Evolutionary conservation across 768 basidiomycete genomes (phyloP), one percentile per base, ranked within the genome.

Genomic region (Lactifluus rugatus): DNA sequence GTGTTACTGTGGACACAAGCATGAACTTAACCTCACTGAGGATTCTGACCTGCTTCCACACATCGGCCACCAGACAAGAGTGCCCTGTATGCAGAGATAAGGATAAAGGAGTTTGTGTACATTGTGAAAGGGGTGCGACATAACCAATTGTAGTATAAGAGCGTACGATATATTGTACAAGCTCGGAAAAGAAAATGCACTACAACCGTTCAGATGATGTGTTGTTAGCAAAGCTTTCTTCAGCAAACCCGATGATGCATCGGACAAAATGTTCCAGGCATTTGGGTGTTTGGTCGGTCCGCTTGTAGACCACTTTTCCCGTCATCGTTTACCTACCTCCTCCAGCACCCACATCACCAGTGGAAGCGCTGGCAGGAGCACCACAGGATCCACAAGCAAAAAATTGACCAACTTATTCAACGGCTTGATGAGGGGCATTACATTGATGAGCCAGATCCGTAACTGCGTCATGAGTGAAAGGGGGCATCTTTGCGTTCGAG

Each of bases 341-440:
- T 52, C 31, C 65, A 93, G 89, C 78, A 91, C 69, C 81, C 89
- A 2, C 87, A 91, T 67, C 90, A 93, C 73, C 90, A 90, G 2
- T 93, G 90, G 90, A 93, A 93, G 69, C 90, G 90, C 16, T 93
- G 90, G 90, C 90, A 93, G 69, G 90, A 93, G 66, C 90, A 92
- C 68, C 85, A 91, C 68, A 81, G 90, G 44, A 89, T 91, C 65
- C 90, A 92, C 69, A 92, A 91, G 67, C 77, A 81, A 13, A 89
- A 88, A 67, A 90, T 92, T 61, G 90, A 91, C 65, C 83, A 90
- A 70, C 78, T 88, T 41, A 85, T 89, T 42, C 74, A 81, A 58
- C 76, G 78, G 63, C 68, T 92, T 19, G 66, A 67, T 11, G 75
- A 76, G 31, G 88, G 87, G 13, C 82, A 86, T 67, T 74, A 68